phyloP scores from a whole-genome alignment of 2,329 filamentous ascomycete species.

The Beauveria caledonica region DNA sequence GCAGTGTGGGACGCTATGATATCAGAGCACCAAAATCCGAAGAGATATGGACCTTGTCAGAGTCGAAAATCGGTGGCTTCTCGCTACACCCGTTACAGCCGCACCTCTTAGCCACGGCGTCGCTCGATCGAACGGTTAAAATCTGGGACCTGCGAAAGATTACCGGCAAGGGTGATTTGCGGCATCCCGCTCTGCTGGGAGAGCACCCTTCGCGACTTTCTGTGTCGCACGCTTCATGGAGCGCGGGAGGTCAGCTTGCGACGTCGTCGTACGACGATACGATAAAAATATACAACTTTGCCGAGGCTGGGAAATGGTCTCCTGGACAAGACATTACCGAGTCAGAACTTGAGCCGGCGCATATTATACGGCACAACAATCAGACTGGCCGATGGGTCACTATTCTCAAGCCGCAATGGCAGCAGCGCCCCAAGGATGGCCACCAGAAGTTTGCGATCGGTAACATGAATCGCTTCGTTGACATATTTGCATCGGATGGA shows the following conservation, averaged over 20 bases:
- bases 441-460: conserved; percentile 86
- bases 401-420: conserved; percentile 78
- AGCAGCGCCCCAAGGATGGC: conserved; percentile 65
- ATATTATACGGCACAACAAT: conserved; percentile 77
- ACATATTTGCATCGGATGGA: conserved; percentile 75
- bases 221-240: conserved; percentile 90
- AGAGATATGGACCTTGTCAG: conserved; percentile 67
- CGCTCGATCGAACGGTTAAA: conserved; percentile 79
- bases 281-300: conserved; percentile 83
- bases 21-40: conserved; percentile 51
- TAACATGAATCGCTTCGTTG: conserved; percentile 97
- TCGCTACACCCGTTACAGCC: conserved; percentile 71
- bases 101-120: conserved; percentile 81
- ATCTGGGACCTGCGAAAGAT: conserved; percentile 90
- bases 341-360: conserved; percentile 58
- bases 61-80: conserved; percentile 96
- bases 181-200: conserved; percentile 62
- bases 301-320: conserved; percentile 50
- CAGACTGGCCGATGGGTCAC: conserved; percentile 94
- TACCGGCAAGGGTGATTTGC: conserved; percentile 49
- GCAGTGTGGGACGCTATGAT: conserved; percentile 74
- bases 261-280: conserved; percentile 94
- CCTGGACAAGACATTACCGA: conserved; percentile 49
- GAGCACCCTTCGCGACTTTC: conserved; percentile 77
- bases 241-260: conserved; percentile 72